A percentile compares a stretch with the other conserved stretches of the same genome.
Evolutionary conservation across 768 basidiomycete genomes (phyloP).

Genomic region (Coprinopsis cinerea): DNA sequence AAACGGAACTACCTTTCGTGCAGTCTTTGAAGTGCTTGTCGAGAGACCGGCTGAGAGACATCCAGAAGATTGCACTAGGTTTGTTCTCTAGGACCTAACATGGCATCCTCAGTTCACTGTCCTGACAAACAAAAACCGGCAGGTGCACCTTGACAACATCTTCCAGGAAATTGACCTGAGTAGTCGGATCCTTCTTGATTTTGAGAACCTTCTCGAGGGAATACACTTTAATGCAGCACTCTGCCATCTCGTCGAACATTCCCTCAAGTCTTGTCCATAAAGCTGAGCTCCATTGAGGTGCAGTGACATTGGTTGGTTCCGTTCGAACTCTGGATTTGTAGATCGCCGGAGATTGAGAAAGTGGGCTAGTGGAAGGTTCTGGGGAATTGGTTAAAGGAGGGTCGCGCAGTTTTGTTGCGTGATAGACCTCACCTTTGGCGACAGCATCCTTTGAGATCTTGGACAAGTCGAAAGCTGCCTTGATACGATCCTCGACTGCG

Average conservation of each 20-base stretch:
- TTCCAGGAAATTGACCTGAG: constrained; percentile 78
- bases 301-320: constrained; percentile 84
- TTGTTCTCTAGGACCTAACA: constrained; percentile 78
- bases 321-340: constrained; percentile 86
- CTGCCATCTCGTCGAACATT: constrained; percentile 84
- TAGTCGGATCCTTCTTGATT: constrained; percentile 77
- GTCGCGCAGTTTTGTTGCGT: too few species aligned
- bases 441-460: constrained; percentile 82
- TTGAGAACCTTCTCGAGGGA: constrained; percentile 90
- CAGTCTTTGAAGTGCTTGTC: constrained; percentile 82
- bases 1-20: constrained; percentile 50
- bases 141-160: constrained; percentile 81
- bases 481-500: constrained; percentile 77
- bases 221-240: constrained; percentile 93
- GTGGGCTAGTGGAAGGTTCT: constrained; percentile 16
- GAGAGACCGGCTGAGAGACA: constrained; percentile 67
- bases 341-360: constrained; percentile 34
- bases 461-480: constrained; percentile 77
- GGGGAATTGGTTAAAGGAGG: constrained; percentile 13
- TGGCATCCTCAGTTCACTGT: background rate
- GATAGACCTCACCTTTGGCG: constrained; percentile 57
- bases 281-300: constrained; percentile 78
- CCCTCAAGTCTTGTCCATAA: constrained; percentile 78
- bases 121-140: background rate
- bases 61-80: constrained; percentile 91